phyloP scores from a whole-genome alignment of 805 yeast genomes.

The Schwanniomyces polymorphus region DNA sequence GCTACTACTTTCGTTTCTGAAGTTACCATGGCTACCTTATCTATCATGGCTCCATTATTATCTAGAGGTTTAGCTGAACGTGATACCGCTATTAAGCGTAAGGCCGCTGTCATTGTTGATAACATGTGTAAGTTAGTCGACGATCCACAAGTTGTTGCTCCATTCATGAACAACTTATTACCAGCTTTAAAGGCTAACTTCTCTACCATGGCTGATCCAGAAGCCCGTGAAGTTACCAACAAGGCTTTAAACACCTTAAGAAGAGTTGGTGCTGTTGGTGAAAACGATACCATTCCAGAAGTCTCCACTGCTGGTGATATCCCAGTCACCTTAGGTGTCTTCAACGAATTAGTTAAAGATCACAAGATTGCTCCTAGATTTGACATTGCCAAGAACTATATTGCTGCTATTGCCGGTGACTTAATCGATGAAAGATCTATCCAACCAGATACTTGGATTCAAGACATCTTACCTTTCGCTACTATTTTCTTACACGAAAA shows the following conservation, averaged over 20 bases:
- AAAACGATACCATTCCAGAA: conserved; percentile 89
- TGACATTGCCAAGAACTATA: conserved; percentile 72
- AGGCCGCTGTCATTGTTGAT: conserved; percentile 98
- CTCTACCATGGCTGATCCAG: conserved; percentile 98
- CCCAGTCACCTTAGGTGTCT: conserved; percentile 78
- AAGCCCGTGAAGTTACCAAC: conserved; percentile 97
- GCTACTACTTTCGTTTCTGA: conserved; percentile 99
- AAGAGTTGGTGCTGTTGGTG: conserved; percentile 98
- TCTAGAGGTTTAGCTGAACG: conserved; percentile 99
- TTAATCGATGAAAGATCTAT: conserved; percentile 95
- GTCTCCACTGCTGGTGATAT: conserved; percentile 98
- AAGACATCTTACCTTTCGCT: conserved; percentile 87
- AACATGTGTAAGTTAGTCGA: conserved; percentile 99
- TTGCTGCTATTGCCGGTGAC: conserved; percentile 97
- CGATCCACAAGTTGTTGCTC: conserved; percentile 99
- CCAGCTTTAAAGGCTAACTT: conserved; percentile 95
- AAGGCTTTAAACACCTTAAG: conserved; percentile 96
- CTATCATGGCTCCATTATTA: conserved; percentile 98
- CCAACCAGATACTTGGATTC: conserved; percentile 89
- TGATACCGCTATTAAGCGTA: conserved; percentile 99
- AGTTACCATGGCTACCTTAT: conserved; percentile 98
- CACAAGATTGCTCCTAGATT: conserved; percentile 75
- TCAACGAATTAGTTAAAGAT: conserved; percentile 69
- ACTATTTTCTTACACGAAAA: conserved; percentile 94
- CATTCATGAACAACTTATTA: conserved; percentile 91